Evolutionary conservation across 2,329 filamentous ascomycete species (phyloP).

Genomic region (Salinomyces thailandicus): DNA sequence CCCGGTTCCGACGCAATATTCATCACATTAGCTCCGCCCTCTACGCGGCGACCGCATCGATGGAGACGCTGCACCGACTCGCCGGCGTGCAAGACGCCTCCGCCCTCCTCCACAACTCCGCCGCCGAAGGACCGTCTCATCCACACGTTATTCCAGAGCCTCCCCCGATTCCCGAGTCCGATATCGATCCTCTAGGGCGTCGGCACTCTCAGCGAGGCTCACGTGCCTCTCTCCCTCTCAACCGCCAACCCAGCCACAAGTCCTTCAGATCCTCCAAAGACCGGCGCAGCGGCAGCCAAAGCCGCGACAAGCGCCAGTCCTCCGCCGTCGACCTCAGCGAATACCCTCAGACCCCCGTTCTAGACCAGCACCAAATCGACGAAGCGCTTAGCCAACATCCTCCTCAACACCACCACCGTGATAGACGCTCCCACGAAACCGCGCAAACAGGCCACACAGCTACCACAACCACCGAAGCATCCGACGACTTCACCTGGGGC

Average conservation of each 20-base stretch:
- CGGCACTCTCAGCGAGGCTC: conserved; percentile 15
- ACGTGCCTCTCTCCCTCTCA: conserved; percentile 24
- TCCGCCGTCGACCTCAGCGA: not conserved
- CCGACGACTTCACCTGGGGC: conserved; percentile 72
- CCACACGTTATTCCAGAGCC: conserved; percentile 14
- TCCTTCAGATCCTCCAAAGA: conserved; percentile 9
- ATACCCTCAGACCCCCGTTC: conserved; percentile 2
- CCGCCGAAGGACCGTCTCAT: conserved; percentile 11
- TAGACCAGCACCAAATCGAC: not conserved
- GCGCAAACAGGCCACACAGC: conserved; percentile 8
- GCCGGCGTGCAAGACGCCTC: conserved; percentile 25
- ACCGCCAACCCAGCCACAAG: conserved; percentile 21
- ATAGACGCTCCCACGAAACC: conserved; percentile 11
- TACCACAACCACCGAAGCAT: conserved; percentile 40
- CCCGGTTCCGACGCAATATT: no score
- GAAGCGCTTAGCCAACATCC: not conserved
- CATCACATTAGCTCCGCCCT: no score
- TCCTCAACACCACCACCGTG: conserved; percentile 6
- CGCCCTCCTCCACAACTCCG: conserved; percentile 8
- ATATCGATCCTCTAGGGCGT: conserved; percentile 3
- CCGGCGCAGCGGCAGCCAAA: not conserved
- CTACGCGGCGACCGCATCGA: no score
- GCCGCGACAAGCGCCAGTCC: not conserved
- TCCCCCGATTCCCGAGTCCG: conserved; percentile 15
- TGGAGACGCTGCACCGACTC: conserved; percentile 27